Percentiles rank a stretch among this genome's conserved stretches.
Conservation (phyloP, 805 yeast genomes). For the Lipomyces lipofer region DNA sequence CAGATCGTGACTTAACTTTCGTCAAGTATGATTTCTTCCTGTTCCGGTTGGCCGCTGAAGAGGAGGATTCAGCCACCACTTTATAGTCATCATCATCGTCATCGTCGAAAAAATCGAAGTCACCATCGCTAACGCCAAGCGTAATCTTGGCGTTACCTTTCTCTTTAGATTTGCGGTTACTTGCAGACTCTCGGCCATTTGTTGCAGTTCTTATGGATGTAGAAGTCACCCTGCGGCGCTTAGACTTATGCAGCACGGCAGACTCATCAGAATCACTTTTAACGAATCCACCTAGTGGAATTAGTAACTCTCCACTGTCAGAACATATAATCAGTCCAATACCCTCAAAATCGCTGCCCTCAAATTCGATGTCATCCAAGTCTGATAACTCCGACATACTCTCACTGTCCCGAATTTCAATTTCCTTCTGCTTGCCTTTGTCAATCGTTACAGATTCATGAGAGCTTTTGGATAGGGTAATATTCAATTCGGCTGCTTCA, state of each 20-base stretch:
- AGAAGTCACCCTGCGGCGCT: not conserved
- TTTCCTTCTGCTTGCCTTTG: constrained; percentile 3
- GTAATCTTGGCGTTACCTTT: not conserved
- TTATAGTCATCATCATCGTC: not conserved
- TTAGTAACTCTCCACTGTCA: not conserved
- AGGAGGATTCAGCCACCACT: not conserved
- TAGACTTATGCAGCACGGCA: constrained; percentile 3
- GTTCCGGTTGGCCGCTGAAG: not conserved
- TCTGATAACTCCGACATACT: not conserved
- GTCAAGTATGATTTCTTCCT: not conserved
- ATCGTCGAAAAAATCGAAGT: not conserved
- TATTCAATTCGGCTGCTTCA: not conserved
- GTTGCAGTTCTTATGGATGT: not conserved
- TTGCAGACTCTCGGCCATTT: not conserved
- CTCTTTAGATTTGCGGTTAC: not conserved
- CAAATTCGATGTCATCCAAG: not conserved
- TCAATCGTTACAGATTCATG: not conserved
- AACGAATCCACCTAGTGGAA: constrained; percentile 11
- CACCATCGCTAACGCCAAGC: not conserved
- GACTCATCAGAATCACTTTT: constrained; percentile 21
- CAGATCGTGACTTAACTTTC: not conserved
- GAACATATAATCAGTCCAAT: not conserved
- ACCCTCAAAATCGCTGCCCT: constrained; percentile 6
- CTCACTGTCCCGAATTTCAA: not conserved
- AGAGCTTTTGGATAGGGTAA: not conserved